These are phyloP conservation scores for Populus tremula DNA, from an alignment of 345 rosid species.

Conservation along the genomic window DNA sequence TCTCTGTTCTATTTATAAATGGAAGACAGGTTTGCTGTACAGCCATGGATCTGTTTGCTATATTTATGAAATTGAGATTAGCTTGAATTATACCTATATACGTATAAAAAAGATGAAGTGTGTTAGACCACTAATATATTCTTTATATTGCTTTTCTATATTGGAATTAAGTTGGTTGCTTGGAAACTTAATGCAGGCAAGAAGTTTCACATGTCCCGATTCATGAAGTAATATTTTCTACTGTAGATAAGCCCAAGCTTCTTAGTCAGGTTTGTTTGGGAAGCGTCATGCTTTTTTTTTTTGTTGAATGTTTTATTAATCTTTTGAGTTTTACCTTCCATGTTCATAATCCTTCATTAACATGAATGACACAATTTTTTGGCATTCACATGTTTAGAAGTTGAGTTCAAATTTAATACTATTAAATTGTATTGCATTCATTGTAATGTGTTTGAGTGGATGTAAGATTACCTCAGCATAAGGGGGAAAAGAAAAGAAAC, in stretches of 20 bases:
- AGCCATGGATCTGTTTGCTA: background rate
- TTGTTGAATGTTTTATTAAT: background rate
- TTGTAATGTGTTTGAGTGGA: background rate
- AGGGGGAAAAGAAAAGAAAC: background rate
- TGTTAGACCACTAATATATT: constrained; percentile 6
- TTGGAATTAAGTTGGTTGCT: constrained; percentile 13
- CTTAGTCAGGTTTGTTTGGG: constrained; percentile 59
- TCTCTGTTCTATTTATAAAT: background rate
- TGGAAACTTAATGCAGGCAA: constrained; percentile 46
- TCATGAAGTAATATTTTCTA: constrained; percentile 73
- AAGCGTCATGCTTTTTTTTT: background rate
- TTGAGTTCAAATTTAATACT: background rate
- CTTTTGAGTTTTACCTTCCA: background rate
- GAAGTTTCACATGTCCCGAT: constrained; percentile 32
- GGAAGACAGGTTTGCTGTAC: background rate
- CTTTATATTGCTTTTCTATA: background rate
- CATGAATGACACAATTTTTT: background rate
- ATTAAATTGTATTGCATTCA: background rate
- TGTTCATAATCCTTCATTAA: background rate
- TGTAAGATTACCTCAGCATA: background rate
- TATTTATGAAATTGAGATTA: background rate
- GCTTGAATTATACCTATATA: background rate
- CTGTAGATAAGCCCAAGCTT: constrained; percentile 69
- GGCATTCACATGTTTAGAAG: background rate
- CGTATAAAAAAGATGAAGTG: background rate